Conservation (phyloP, 2,329 filamentous ascomycete species). For the Bipolaris gigantea region DNA sequence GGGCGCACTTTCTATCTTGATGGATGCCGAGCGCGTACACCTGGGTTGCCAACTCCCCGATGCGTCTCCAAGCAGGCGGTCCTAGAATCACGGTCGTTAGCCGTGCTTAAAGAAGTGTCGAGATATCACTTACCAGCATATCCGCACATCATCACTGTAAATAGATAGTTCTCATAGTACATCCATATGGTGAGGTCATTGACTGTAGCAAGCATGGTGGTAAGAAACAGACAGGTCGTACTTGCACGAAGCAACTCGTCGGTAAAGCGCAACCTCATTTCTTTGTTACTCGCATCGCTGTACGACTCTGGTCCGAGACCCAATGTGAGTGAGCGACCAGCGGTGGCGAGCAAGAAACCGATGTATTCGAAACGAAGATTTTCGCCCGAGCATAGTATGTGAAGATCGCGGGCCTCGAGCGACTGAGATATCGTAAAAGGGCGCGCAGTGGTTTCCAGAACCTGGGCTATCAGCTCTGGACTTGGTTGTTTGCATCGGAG, state of each 20-base stretch:
- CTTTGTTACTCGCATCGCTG: conserved; percentile 21
- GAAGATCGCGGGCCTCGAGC: conserved; percentile 40
- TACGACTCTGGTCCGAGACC: conserved; percentile 27
- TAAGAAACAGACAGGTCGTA: conserved; percentile 44
- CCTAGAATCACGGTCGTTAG: conserved; percentile 9
- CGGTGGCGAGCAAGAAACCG: conserved; percentile 43
- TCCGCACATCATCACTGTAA: conserved; percentile 43
- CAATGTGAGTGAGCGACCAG: conserved; percentile 39
- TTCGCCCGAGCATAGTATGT: conserved; percentile 44
- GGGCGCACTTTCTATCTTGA: conserved; percentile 29
- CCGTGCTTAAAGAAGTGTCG: too few relatives aligned
- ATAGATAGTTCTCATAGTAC: conserved; percentile 41
- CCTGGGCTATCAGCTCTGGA: conserved; percentile 27
- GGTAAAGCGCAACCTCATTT: conserved; percentile 24
- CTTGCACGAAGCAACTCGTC: conserved; percentile 42
- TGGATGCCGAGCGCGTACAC: conserved; percentile 40
- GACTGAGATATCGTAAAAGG: conserved; percentile 30
- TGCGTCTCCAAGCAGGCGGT: conserved; percentile 38
- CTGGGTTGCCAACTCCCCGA: conserved; percentile 36
- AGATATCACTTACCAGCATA: conserved; percentile 37
- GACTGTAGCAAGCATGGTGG: conserved; percentile 42
- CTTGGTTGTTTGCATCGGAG: conserved; percentile 28
- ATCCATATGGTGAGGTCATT: conserved; percentile 46
- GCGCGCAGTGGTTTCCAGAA: conserved; percentile 33
- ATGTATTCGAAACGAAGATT: conserved; percentile 47